These are phyloP conservation scores for Pilobolus umbonatus DNA, from an alignment of 192 early-diverging fungal genomes.

Conservation along the genomic window DNA sequence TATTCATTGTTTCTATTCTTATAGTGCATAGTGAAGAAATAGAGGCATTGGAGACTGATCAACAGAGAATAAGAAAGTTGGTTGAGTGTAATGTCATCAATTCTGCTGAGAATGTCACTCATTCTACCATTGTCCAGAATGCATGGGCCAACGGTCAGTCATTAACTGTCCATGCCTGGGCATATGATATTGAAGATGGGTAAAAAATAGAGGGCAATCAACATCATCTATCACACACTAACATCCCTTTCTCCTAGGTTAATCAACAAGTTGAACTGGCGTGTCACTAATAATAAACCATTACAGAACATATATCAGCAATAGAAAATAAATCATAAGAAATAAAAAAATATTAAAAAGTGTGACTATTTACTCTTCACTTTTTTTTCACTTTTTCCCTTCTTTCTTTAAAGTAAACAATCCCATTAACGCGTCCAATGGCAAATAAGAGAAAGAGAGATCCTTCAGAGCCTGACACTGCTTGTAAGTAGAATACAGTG, in stretches of 20 bases:
- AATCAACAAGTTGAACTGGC: conserved; percentile 11
- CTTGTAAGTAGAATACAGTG: too few relatives aligned
- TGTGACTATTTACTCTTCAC: too few relatives aligned
- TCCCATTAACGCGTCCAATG: too few relatives aligned
- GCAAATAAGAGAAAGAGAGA: too few relatives aligned
- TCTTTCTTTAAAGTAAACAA: too few relatives aligned
- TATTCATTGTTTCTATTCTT: too few relatives aligned
- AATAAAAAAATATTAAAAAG: too few relatives aligned
- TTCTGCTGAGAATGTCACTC: conserved; percentile 63
- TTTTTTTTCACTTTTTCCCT: too few relatives aligned
- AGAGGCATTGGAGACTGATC: conserved; percentile 35
- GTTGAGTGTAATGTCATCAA: conserved; percentile 76
- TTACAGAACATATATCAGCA: conserved; percentile 14
- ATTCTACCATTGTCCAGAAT: conserved; percentile 75
- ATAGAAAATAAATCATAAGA: too few relatives aligned
- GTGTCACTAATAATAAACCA: not conserved
- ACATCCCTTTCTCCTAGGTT: not conserved
- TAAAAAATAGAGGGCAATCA: conserved; percentile 7
- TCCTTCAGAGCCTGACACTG: too few relatives aligned
- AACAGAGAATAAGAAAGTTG: conserved; percentile 46
- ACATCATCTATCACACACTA: not conserved
- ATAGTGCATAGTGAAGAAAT: conserved; percentile 35
- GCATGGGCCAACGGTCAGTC: conserved; percentile 73
- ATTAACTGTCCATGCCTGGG: conserved; percentile 72
- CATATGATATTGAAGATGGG: conserved; percentile 61